Base-by-base conservation (phyloP, 495 filamentous ascomycete species). In the Penicillium macrosclerotiorum region DNA sequence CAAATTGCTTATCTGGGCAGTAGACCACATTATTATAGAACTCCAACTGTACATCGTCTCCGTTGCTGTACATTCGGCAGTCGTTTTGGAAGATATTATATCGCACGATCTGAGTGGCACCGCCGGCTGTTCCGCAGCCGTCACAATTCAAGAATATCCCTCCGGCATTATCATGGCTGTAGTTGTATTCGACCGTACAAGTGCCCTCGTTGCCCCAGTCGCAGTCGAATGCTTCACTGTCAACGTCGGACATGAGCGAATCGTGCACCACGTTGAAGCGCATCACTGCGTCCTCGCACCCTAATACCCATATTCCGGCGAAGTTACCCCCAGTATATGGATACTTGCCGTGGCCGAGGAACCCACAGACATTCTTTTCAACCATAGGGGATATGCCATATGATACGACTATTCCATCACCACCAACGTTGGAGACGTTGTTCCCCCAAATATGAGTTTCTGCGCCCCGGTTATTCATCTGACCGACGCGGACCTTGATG, bases 201-300 rank as follows among this genome's bases (percentile, higher is more conserved):
- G 46, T 49, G 4, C 46, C 46, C 5, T 42, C 37, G 9, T 42
- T 42, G 2, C 46, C 46, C 38, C 37, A 42, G 20, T 49, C 46
- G 22, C 46, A 49, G 22, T 49, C 46, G 19, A 49, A 49, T 29
- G 46, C 46, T 31, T 49, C 46, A 11, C 46, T 49, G 24, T 49
- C 46, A 26, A 49, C 14, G 18, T 49, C 37, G 9, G 45, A 49
- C 45, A 49, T 49, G 37, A 49, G 29, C 0, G 37, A 49, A 9
- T 41, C 37, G 18, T 49, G 37, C 5, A 49, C 45, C 13, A 49
- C 37, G n/a, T 49, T 49, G 22, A 25, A 35, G 3, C 45, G 37
- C 45, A 49, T 49, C 13, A 49, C 45, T 13, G 45, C 45, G 19
- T 49, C 37, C n/a, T 29, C 18, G 14, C 45, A 49, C 0, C 45